These are phyloP conservation scores for Mycosphaerella sp. DNA, from an alignment of 2,329 filamentous ascomycete species.

Conservation along the genomic window DNA sequence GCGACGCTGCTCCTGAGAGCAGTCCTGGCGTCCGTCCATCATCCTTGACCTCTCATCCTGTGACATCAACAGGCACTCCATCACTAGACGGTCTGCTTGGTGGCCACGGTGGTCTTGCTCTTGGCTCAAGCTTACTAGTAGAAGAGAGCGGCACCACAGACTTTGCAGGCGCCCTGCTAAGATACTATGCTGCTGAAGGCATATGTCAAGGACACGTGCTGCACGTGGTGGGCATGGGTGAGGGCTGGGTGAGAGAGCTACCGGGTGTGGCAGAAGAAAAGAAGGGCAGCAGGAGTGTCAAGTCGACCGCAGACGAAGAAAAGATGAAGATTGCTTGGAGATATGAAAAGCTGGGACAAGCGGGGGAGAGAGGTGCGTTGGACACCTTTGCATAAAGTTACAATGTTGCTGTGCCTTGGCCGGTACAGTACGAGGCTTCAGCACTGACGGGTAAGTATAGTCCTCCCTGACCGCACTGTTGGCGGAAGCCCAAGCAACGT, in stretches of 20 bases:
- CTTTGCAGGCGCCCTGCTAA: constrained; percentile 75
- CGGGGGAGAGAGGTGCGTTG: constrained; percentile 59
- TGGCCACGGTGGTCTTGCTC: constrained; percentile 74
- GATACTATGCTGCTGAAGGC: constrained; percentile 90
- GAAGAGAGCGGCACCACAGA: constrained; percentile 92
- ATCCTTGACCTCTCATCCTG: constrained; percentile 76
- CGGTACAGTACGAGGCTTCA: background rate
- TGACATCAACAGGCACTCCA: constrained; percentile 83
- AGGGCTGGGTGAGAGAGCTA: constrained; percentile 75
- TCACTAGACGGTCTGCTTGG: constrained; percentile 81
- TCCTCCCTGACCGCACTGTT: constrained; percentile 26
- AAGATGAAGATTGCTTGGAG: constrained; percentile 99
- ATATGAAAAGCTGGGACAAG: constrained; percentile 77
- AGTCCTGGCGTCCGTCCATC: constrained; percentile 67
- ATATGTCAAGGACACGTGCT: constrained; percentile 85
- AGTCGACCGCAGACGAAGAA: constrained; percentile 45
- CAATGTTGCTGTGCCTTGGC: background rate
- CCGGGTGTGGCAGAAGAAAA: constrained; percentile 58
- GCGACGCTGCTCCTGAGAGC: background rate
- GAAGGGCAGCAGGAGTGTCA: constrained; percentile 31
- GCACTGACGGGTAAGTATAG: constrained; percentile 28
- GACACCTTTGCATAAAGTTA: background rate
- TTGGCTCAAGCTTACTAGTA: constrained; percentile 74
- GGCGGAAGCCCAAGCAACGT: constrained; percentile 8
- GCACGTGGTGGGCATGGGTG: constrained; percentile 73